phyloP scores from a whole-genome alignment of 306 rosid genomes.

The Lupinus albus region DNA sequence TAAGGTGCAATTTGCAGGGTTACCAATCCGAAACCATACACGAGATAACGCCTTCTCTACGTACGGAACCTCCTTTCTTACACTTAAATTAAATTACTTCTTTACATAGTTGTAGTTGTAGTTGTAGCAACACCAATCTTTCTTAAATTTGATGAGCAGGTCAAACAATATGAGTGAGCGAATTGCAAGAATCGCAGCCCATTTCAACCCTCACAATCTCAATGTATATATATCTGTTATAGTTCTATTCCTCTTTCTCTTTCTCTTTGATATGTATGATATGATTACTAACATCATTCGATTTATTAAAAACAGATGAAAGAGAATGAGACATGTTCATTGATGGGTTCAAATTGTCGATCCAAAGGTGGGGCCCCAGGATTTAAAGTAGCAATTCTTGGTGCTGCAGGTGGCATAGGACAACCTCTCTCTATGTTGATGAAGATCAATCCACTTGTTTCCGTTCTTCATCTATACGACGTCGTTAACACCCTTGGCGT shows the following conservation, averaged over 20 bases:
- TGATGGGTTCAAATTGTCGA: conserved; percentile 63
- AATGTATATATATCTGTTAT: conserved; percentile 48
- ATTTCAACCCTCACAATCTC: conserved; percentile 57
- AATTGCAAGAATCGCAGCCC: conserved; percentile 66
- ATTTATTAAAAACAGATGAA: conserved; percentile 49
- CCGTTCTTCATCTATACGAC: conserved; percentile 89
- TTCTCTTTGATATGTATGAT: too few species aligned
- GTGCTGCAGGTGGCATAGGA: conserved; percentile 96
- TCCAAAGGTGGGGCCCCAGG: conserved; percentile 84
- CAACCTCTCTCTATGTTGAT: conserved; percentile 88
- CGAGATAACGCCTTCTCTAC: not conserved
- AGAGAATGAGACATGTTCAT: conserved; percentile 31
- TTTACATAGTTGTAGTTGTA: not conserved
- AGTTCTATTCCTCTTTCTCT: not conserved
- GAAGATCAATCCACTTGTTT: conserved; percentile 89
- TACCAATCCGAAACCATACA: not conserved
- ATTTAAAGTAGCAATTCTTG: conserved; percentile 81
- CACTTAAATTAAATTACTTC: too few species aligned
- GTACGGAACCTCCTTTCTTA: not conserved
- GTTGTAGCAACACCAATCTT: not conserved
- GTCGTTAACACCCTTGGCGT: conserved; percentile 91
- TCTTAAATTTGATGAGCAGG: conserved; percentile 16
- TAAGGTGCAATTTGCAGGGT: too few species aligned
- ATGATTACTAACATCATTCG: not conserved
- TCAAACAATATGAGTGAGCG: too few species aligned